Conservation (phyloP, 2,329 filamentous ascomycete species). For the Clarireedia paspali region DNA sequence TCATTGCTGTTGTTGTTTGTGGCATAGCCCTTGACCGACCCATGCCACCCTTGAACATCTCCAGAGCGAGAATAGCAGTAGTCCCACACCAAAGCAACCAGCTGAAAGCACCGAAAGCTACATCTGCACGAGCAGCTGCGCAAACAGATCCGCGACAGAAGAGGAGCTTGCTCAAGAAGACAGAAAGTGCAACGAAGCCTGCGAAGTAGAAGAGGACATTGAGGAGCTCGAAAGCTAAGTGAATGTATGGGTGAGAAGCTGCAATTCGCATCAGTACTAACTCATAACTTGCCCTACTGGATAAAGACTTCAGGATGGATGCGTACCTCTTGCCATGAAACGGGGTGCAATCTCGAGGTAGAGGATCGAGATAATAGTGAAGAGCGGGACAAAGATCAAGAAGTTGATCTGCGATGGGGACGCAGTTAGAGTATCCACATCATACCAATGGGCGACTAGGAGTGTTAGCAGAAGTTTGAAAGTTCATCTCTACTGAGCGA, state of each 20-base stretch:
- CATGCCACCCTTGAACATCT: constrained; percentile 37
- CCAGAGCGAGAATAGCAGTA: constrained; percentile 38
- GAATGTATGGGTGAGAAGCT: constrained; percentile 42
- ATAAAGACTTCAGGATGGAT: not conserved
- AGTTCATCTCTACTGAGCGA: not conserved
- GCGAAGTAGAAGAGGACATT: constrained; percentile 52
- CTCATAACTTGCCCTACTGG: not conserved
- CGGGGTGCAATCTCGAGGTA: constrained; percentile 46
- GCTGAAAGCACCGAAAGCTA: constrained; percentile 45
- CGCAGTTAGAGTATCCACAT: constrained; percentile 43
- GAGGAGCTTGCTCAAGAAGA: constrained; percentile 47
- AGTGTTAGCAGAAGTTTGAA: constrained; percentile 14
- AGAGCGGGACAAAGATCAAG: constrained; percentile 45
- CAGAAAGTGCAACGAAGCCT: constrained; percentile 50
- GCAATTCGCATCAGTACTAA: not conserved
- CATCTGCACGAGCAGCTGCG: constrained; percentile 44
- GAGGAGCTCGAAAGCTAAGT: constrained; percentile 41
- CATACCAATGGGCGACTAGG: constrained; percentile 53
- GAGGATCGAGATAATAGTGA: constrained; percentile 46
- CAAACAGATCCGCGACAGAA: constrained; percentile 53
- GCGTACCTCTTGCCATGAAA: constrained; percentile 27
- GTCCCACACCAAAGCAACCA: constrained; percentile 47
- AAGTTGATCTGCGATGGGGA: constrained; percentile 52
- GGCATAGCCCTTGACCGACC: constrained; percentile 23
- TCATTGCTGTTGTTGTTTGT: constrained; percentile 22